These are phyloP conservation scores for Blastomyces percursus DNA, from an alignment of 2,329 filamentous ascomycete genomes.

Conservation along the genomic window DNA sequence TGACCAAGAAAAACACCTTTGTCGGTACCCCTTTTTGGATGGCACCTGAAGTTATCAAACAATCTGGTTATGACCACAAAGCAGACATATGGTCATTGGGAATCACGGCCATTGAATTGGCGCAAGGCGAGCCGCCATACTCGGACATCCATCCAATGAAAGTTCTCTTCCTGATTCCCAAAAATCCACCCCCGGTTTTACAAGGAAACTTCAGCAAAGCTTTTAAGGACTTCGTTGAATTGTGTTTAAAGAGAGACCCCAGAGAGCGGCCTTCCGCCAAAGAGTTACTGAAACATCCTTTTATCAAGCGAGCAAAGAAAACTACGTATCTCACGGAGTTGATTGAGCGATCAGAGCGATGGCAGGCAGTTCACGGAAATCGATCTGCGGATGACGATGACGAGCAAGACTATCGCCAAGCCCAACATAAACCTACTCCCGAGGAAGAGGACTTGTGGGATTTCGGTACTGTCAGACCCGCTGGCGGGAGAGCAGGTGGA, in stretches of 20 bases:
- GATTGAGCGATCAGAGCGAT: conserved; percentile 81
- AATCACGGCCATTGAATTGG: conserved; percentile 85
- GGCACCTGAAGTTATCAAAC: conserved; percentile 97
- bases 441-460: conserved; percentile 90
- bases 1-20: conserved; percentile 99
- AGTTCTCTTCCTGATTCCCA: conserved; percentile 89
- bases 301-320: conserved; percentile 83
- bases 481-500: conserved; percentile 53
- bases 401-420: conserved; percentile 24
- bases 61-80: conserved; percentile 95
- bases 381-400: conserved; percentile 58
- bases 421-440: conserved; percentile 33
- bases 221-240: conserved; percentile 74
- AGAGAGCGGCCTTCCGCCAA: conserved; percentile 76
- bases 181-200: conserved; percentile 75
- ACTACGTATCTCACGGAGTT: conserved; percentile 94
- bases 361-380: conserved; percentile 69
- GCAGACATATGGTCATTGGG: conserved; percentile 96
- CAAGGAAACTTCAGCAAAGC: conserved; percentile 70
- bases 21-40: conserved; percentile 99
- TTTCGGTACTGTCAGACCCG: conserved; percentile 85
- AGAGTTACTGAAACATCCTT: conserved; percentile 79
- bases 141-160: conserved; percentile 98
- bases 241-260: conserved; percentile 80
- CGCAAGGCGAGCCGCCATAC: conserved; percentile 85